A percentile compares a stretch with the other conserved stretches of the same genome.
phyloP scores from a whole-genome alignment of 805 yeast genomes.

The Kazachstania bromeliacearum region DNA sequence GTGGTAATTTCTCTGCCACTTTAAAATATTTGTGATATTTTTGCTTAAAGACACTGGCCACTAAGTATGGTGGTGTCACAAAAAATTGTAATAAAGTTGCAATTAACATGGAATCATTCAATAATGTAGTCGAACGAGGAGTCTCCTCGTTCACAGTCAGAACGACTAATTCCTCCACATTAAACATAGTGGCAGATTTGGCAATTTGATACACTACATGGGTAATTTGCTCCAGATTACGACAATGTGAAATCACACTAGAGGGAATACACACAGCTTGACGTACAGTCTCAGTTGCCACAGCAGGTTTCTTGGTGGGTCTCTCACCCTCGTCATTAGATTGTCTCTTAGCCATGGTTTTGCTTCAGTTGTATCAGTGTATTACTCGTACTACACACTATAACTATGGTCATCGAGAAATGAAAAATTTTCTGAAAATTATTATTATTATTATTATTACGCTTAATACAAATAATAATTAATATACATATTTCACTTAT shows the following conservation, averaged over 20 bases:
- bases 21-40: constrained; percentile 40
- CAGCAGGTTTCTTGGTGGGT: background rate
- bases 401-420: too few species aligned
- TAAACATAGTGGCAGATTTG: constrained; percentile 56
- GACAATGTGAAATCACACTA: constrained; percentile 50
- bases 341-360: too few species aligned
- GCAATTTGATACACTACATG: constrained; percentile 70
- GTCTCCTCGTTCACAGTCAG: constrained; percentile 41
- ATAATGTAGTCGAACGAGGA: background rate
- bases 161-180: constrained; percentile 66
- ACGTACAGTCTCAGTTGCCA: background rate
- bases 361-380: too few species aligned
- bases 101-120: constrained; percentile 40
- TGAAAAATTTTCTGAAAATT: too few species aligned
- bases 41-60: constrained; percentile 51
- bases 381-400: too few species aligned
- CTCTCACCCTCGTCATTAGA: too few species aligned
- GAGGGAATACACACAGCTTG: constrained; percentile 69
- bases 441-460: too few species aligned
- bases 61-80: constrained; percentile 76
- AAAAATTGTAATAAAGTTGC: constrained; percentile 70
- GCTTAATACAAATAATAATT: too few species aligned
- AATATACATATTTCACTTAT: too few species aligned
- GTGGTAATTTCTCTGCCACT: constrained; percentile 62
- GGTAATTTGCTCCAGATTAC: constrained; percentile 64